These are phyloP conservation scores for Cenchrus fungigraminus DNA, from an alignment of 176 grass and related monocot species.

Conservation along the genomic window DNA sequence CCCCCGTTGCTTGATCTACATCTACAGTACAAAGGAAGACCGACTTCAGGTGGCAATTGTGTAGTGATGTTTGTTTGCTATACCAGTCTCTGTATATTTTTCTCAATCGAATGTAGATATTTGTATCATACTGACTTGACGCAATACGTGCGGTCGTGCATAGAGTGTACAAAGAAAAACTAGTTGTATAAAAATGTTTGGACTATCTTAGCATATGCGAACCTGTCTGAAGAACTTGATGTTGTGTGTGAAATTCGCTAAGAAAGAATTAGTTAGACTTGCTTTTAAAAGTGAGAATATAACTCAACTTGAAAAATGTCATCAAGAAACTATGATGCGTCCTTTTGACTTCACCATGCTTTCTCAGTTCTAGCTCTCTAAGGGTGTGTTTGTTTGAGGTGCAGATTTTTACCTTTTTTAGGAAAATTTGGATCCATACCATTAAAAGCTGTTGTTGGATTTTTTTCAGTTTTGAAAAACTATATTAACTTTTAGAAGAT, in stretches of 20 bases:
- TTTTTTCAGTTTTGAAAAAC: too few relatives aligned
- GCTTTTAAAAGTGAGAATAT: too few relatives aligned
- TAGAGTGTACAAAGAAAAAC: conserved; percentile 26
- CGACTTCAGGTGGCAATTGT: neutral
- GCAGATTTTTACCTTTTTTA: too few relatives aligned
- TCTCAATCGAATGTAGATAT: conserved; percentile 25
- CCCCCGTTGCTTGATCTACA: neutral
- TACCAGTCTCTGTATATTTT: neutral
- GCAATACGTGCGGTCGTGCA: neutral
- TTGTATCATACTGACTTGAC: neutral
- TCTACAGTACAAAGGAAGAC: conserved; percentile 3
- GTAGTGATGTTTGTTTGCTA: neutral
- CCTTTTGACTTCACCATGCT: neutral
- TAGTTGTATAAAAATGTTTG: neutral
- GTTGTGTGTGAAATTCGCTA: conserved; percentile 6
- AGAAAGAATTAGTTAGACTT: neutral
- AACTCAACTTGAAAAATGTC: neutral
- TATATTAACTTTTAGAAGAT: too few relatives aligned
- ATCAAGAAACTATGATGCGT: neutral
- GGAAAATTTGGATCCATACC: too few relatives aligned
- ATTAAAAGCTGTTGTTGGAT: too few relatives aligned
- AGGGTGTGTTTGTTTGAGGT: too few relatives aligned
- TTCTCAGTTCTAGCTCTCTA: neutral
- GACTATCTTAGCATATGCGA: neutral
- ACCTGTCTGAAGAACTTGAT: neutral